A percentile compares a stretch with the other conserved stretches of the same genome.
Evolutionary conservation across 1,139 yeast species (phyloP).

Genomic region (Debaryomycetaceae sp.): DNA sequence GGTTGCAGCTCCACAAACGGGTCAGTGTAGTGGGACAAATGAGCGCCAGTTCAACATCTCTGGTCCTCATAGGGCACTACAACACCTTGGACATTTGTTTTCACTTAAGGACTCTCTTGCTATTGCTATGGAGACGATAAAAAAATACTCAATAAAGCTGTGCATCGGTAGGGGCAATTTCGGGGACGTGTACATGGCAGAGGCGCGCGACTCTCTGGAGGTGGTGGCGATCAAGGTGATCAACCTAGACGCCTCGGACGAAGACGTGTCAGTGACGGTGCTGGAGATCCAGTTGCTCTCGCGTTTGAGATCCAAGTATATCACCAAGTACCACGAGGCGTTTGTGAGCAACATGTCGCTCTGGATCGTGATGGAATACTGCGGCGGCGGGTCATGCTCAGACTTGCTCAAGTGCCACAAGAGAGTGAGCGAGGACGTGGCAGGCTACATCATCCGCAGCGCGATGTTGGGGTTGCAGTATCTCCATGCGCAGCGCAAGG

Average conservation of each 20-base stretch:
- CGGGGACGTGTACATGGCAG: slow-evolving; percentile 79
- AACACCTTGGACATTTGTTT: too few relatives aligned
- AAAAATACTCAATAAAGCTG: slow-evolving; percentile 38
- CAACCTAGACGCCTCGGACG: slow-evolving; percentile 68
- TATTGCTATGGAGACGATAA: neutral
- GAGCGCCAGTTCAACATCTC: slow-evolving; percentile 1
- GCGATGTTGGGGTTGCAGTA: slow-evolving; percentile 65
- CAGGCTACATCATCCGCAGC: slow-evolving; percentile 55
- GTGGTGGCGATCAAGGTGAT: slow-evolving; percentile 77
- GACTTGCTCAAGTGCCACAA: slow-evolving; percentile 58
- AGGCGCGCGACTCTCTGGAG: slow-evolving; percentile 23
- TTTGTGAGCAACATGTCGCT: slow-evolving; percentile 58
- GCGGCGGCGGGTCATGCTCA: slow-evolving; percentile 89
- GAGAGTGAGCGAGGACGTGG: slow-evolving; percentile 52
- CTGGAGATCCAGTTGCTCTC: slow-evolving; percentile 76
- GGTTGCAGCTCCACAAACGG: too few relatives aligned
- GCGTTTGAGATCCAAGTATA: slow-evolving; percentile 56
- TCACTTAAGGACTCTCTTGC: too few relatives aligned
- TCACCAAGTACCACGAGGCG: slow-evolving; percentile 64
- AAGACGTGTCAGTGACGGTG: slow-evolving; percentile 62
- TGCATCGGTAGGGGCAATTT: slow-evolving; percentile 82
- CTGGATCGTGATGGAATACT: slow-evolving; percentile 90
- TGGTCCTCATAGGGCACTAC: too few relatives aligned
- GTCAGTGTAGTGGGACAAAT: neutral
- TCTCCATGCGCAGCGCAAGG: slow-evolving; percentile 65